These are phyloP conservation scores for Aspergillus vadensis DNA, from an alignment of 2,329 filamentous ascomycete genomes.

Conservation along the genomic window DNA sequence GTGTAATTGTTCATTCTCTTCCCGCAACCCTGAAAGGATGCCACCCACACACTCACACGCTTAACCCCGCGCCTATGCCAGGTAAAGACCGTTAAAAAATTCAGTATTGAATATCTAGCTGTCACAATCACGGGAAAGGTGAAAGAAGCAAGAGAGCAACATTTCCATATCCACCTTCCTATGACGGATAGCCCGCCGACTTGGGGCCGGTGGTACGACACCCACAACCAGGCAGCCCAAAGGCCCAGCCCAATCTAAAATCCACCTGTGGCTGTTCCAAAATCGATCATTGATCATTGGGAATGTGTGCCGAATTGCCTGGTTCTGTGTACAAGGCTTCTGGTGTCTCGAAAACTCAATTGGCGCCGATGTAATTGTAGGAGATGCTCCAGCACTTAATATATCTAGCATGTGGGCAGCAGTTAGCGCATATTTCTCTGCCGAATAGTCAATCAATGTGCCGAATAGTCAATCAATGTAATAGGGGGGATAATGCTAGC, in stretches of 20 bases:
- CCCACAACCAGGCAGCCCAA: not conserved
- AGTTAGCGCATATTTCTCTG: not conserved
- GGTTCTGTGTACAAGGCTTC: not conserved
- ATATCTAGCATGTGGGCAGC: not conserved
- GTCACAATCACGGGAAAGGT: not conserved
- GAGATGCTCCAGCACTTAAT: not conserved
- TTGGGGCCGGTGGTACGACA: not conserved
- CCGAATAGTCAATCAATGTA: not conserved
- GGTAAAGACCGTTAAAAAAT: too few relatives aligned
- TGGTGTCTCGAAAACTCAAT: not conserved
- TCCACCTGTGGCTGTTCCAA: not conserved
- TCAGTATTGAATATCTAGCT: too few relatives aligned
- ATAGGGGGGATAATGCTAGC: not conserved
- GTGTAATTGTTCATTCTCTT: not conserved
- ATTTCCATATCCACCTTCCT: not conserved
- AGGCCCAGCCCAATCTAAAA: constrained; percentile 3
- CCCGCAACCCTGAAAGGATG: not conserved
- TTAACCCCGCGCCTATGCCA: too few relatives aligned
- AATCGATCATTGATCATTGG: not conserved
- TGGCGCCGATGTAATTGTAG: not conserved
- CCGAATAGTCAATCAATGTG: not conserved
- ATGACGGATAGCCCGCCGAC: not conserved
- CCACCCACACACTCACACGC: not conserved
- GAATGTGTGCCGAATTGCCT: not conserved
- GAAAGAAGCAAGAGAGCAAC: not conserved